Percentiles rank a stretch among this genome's conserved stretches.
Evolutionary conservation across 2,329 filamentous ascomycete species (phyloP).

Genomic region (Scytalidium lignicola): DNA sequence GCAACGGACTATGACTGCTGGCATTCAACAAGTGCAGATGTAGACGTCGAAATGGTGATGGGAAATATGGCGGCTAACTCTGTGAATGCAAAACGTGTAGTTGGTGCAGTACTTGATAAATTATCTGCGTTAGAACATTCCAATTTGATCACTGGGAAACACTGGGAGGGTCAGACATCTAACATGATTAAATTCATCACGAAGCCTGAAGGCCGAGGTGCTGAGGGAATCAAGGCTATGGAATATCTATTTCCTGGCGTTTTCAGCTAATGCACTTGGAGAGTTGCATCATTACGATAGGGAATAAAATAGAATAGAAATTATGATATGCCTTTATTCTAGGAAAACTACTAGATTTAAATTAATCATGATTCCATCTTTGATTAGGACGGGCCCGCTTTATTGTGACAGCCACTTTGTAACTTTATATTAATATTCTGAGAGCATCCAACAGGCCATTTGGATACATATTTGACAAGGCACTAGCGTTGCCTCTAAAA

Average conservation of each 20-base stretch:
- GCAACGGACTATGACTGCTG: slow-evolving; percentile 99
- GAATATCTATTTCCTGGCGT: slow-evolving; percentile 79
- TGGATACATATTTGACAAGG: too few species aligned
- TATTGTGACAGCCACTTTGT: too few species aligned
- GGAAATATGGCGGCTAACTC: slow-evolving; percentile 92
- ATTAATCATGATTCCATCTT: too few species aligned
- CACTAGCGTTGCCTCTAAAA: too few species aligned
- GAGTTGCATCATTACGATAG: too few species aligned
- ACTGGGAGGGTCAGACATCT: slow-evolving; percentile 70
- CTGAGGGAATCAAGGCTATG: slow-evolving; percentile 73
- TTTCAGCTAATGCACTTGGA: slow-evolving; percentile 10
- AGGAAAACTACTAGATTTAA: too few species aligned
- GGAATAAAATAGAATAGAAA: too few species aligned
- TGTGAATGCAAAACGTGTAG: slow-evolving; percentile 77
- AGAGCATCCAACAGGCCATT: too few species aligned
- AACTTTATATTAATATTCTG: too few species aligned
- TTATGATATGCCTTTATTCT: too few species aligned
- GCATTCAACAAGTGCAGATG: slow-evolving; percentile 68
- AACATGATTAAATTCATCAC: slow-evolving; percentile 81
- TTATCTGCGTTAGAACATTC: slow-evolving; percentile 71
- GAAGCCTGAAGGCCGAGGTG: slow-evolving; percentile 65
- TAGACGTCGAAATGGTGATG: slow-evolving; percentile 96
- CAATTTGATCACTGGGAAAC: slow-evolving; percentile 73
- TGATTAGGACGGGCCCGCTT: too few species aligned
- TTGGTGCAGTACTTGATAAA: slow-evolving; percentile 83